Evolutionary conservation across 1,284 basidiomycete species (phyloP).

Genomic region (Earliella scabrosa): DNA sequence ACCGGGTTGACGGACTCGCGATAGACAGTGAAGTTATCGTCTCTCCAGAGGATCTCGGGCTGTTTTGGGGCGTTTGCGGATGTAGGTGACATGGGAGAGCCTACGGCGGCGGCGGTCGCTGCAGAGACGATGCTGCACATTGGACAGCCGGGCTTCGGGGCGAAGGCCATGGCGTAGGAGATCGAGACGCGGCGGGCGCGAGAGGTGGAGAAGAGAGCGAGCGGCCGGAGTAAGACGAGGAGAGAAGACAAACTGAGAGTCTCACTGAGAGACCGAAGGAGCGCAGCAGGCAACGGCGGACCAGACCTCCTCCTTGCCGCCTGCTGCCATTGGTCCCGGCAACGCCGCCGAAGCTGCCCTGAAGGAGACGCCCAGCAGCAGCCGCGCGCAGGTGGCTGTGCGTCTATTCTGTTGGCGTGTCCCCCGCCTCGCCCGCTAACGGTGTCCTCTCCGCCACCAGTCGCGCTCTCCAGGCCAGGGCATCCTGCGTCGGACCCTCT

Average conservation of each 20-base stretch:
- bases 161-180: slow-evolving; percentile 49
- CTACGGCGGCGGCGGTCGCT: slow-evolving; percentile 44
- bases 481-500: no score
- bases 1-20: slow-evolving; percentile 69
- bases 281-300: not conserved
- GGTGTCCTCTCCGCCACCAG: no score
- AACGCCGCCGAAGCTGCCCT: not conserved
- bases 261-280: not conserved
- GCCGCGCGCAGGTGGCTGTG: not conserved
- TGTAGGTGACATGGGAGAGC: slow-evolving; percentile 48
- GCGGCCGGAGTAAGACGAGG: not conserved
- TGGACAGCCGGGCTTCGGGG: slow-evolving; percentile 69
- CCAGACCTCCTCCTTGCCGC: not conserved
- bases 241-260: not conserved
- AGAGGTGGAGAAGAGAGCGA: not conserved
- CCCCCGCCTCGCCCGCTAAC: no score
- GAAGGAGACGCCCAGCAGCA: not conserved
- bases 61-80: slow-evolving; percentile 45
- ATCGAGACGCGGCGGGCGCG: not conserved
- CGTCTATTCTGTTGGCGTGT: no score
- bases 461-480: no score
- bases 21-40: slow-evolving; percentile 76
- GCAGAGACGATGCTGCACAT: slow-evolving; percentile 74
- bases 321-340: not conserved
- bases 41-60: slow-evolving; percentile 69